Percentiles rank a stretch among this genome's conserved stretches.
Conservation (phyloP, 176 grass and related monocot genomes). For the Carex littledalei region DNA sequence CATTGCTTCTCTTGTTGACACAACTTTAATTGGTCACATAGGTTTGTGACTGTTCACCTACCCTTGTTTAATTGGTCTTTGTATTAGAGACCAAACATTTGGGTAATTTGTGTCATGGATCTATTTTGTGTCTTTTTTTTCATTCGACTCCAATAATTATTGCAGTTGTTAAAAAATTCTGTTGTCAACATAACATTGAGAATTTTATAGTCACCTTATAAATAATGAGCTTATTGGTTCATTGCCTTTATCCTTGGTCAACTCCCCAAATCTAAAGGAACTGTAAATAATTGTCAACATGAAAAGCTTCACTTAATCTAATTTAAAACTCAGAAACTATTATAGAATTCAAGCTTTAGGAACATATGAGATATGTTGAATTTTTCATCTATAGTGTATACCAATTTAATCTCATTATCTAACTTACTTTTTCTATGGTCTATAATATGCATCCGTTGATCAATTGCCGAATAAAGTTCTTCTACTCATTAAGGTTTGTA, state of each 20-base stretch:
- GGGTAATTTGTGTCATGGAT: neutral
- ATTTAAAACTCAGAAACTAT: neutral
- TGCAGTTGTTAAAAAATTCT: neutral
- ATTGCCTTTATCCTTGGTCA: too few species aligned
- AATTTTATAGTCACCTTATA: too few species aligned
- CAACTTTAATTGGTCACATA: slow-evolving; percentile 51
- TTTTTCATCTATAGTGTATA: neutral
- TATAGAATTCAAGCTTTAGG: too few species aligned
- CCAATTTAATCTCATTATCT: slow-evolving; percentile 1
- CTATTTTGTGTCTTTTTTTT: neutral
- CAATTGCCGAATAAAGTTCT: slow-evolving; percentile 57
- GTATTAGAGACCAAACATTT: too few species aligned
- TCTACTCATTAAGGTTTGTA: slow-evolving; percentile 65
- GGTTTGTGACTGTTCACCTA: slow-evolving; percentile 13
- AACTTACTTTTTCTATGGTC: slow-evolving; percentile 24
- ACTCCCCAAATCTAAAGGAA: too few species aligned
- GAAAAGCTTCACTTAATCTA: neutral
- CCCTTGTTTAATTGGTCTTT: too few species aligned
- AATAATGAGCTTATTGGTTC: too few species aligned
- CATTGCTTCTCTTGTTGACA: slow-evolving; percentile 21
- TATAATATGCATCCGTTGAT: slow-evolving; percentile 59
- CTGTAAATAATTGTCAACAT: neutral
- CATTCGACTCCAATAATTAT: neutral
- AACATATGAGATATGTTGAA: too few species aligned
- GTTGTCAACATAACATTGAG: neutral